Base-by-base conservation (phyloP, 176 grass and related monocot species). In the Oryza meyeriana region DNA sequence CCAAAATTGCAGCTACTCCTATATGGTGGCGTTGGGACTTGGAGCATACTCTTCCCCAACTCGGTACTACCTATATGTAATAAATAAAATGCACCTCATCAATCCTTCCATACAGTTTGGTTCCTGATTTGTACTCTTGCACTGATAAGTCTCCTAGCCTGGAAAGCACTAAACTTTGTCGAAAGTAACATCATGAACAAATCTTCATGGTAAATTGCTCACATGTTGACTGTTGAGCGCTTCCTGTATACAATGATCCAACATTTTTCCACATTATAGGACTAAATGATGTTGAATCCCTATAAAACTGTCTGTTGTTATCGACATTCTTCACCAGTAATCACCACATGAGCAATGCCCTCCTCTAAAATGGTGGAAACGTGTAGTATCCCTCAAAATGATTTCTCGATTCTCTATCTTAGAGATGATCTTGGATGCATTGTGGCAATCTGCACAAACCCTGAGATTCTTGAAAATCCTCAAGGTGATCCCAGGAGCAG, bases 391-490 rank as follows among this genome's bases (percentile, higher is more conserved):
- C 86, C 92, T 88, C 6, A 90, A 59, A 16, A 93, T 90, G 57
- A 90, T 93, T 59, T 90, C 85, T 63, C 88, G 78, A 44, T 62
- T 68, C 58, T 93, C 91, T 4, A 93, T 88, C 76, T 83, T 90
- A 27, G 91, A 90, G 77, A 93, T 90, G 58, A 93, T 55, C 45
- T 93, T 93, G 20, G 75, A 85, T 74, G 91, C 88, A 45, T 86
- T 93, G 42, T 94, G 91, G 29, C 91, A 94, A 88, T 94, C 91
- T 77, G 88, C 91, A 73, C 91, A 94, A 9, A 90, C 71, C 20
- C 88, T 71, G 33, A 94, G 91, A 74, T 94, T 94, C 78, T 94
- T 94, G 85, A 90, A 94, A 44, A 94, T 87, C 69, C 82, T 50
- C 76, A 94, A 78, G 39, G 79, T 83, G 35, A 57, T 80, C 71